Percentiles rank a stretch among this genome's conserved stretches.
Evolutionary conservation across 345 rosid species (phyloP).

Genomic region (Hibiscus tridactylites): DNA sequence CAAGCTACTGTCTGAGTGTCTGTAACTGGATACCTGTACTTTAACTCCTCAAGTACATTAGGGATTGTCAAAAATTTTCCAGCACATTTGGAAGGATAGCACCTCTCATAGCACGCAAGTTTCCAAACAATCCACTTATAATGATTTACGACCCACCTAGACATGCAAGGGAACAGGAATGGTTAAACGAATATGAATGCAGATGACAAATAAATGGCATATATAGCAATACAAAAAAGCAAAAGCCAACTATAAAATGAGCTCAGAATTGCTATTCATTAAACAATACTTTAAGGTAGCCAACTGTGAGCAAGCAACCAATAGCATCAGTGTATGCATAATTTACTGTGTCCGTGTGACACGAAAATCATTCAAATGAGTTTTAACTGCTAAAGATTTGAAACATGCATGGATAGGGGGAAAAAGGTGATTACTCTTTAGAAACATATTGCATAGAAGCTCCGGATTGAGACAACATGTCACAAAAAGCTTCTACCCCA

Average conservation of each 20-base stretch:
- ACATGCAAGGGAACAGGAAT: constrained; percentile 2
- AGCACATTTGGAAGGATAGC: constrained; percentile 39
- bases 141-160: constrained; percentile 87
- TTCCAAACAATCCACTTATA: constrained; percentile 97
- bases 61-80: constrained; percentile 60
- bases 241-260: background rate
- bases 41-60: constrained; percentile 88
- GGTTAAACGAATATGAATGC: background rate
- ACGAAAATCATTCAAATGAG: background rate
- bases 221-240: background rate
- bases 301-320: background rate
- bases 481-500: constrained; percentile 49
- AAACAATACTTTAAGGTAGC: background rate
- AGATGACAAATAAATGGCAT: background rate
- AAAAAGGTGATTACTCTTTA: constrained; percentile 40
- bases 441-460: constrained; percentile 56
- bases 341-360: background rate
- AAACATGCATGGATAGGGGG: constrained; percentile 10
- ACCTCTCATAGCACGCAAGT: constrained; percentile 71
- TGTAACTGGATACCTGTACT: constrained; percentile 57
- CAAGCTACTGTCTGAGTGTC: background rate
- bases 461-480: constrained; percentile 60
- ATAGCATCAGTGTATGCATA: background rate
- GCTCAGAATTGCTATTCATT: background rate
- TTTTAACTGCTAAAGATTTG: background rate